These are phyloP conservation scores for Coniochaeta sp. DNA, from an alignment of 2,329 filamentous ascomycete genomes.

Conservation along the genomic window DNA sequence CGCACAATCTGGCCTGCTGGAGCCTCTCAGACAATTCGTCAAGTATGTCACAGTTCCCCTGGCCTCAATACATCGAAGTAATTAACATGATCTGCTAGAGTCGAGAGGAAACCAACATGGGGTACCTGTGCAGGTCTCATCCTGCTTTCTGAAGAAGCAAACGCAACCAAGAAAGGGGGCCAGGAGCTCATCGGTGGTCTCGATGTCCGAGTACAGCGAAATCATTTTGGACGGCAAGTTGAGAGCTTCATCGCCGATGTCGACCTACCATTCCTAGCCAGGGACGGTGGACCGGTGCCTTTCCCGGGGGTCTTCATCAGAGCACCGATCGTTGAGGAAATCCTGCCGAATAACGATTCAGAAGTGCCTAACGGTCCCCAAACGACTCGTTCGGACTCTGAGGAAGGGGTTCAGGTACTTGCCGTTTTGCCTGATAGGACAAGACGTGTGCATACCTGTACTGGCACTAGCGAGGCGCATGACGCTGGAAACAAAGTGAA, in stretches of 20 bases:
- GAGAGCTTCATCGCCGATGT: constrained; percentile 82
- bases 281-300: constrained; percentile 26
- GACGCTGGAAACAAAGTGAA: constrained; percentile 13
- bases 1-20: constrained; percentile 69
- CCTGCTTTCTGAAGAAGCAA: constrained; percentile 79
- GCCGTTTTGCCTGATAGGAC: constrained; percentile 38
- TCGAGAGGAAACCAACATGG: constrained; percentile 78
- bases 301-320: constrained; percentile 90
- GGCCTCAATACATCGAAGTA: neutral
- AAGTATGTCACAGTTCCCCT: constrained; percentile 51
- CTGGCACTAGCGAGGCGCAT: constrained; percentile 19
- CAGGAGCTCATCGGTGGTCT: constrained; percentile 91
- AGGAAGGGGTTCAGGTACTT: constrained; percentile 37
- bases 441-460: constrained; percentile 15
- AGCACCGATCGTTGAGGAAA: constrained; percentile 82
- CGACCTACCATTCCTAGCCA: constrained; percentile 60
- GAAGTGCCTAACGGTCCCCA: constrained; percentile 15
- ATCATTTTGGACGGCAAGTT: constrained; percentile 89
- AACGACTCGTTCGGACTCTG: constrained; percentile 10
- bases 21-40: constrained; percentile 82
- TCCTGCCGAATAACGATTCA: constrained; percentile 43
- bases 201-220: constrained; percentile 83
- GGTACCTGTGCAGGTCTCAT: constrained; percentile 95
- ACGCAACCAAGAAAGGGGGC: constrained; percentile 80
- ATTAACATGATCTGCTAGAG: constrained; percentile 34